A percentile compares a stretch with the other conserved stretches of the same genome.
Evolutionary conservation across 2,329 filamentous ascomycete genomes (phyloP).

Genomic region (Diatrype stigma): DNA sequence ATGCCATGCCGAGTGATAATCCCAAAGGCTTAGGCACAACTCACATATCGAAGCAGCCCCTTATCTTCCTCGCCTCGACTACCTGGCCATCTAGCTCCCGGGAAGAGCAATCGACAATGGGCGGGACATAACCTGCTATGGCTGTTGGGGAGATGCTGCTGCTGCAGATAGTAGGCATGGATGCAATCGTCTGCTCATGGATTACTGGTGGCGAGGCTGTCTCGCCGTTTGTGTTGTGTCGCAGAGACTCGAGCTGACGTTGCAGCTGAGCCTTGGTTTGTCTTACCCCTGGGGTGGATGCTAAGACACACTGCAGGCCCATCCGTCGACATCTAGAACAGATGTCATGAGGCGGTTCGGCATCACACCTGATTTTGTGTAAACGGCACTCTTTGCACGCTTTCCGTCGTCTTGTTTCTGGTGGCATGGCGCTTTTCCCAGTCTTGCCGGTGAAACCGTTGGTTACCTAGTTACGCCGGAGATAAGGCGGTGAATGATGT

Average conservation of each 20-base stretch:
- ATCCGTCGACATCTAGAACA: conserved; percentile 12
- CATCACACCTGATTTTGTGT: conserved; percentile 11
- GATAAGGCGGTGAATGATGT: no score
- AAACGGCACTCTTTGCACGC: conserved; percentile 11
- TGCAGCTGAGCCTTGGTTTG: conserved; percentile 12
- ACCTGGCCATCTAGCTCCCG: conserved; percentile 2
- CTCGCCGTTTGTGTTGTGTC: background rate
- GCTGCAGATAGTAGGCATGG: no score
- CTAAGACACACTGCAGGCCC: conserved; percentile 4
- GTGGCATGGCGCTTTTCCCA: background rate
- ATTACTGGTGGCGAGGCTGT: background rate
- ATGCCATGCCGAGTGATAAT: no score
- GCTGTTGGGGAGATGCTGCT: no score
- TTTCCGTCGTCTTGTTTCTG: conserved; percentile 4
- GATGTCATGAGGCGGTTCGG: conserved; percentile 6
- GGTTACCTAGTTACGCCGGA: no score
- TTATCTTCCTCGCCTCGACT: conserved; percentile 4
- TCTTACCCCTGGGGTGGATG: conserved; percentile 3
- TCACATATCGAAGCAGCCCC: conserved; percentile 7
- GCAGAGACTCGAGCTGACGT: conserved; percentile 6
- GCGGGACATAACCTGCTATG: no score
- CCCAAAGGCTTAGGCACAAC: background rate
- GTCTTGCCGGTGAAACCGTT: no score
- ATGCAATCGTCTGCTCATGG: background rate
- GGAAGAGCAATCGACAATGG: background rate